Evolutionary conservation across 805 yeast species (phyloP).

Genomic region (Saturnispora kantuleensis): DNA sequence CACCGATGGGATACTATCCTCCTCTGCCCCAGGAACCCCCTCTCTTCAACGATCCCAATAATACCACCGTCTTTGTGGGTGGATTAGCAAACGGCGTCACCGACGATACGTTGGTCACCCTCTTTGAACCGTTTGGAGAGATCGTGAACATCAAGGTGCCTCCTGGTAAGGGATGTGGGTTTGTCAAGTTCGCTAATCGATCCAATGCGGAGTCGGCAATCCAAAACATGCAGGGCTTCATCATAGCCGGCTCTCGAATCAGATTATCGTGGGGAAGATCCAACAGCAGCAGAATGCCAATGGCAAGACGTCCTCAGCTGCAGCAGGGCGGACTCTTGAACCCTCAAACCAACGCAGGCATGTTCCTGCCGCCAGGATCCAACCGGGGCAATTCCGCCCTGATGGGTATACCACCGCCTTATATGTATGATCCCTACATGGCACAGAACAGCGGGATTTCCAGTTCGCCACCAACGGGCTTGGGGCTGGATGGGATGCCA

Average conservation of each 20-base stretch:
- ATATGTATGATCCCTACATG: constrained; percentile 27
- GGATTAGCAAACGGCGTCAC: constrained; percentile 57
- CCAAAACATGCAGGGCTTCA: constrained; percentile 68
- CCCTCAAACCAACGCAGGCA: constrained; percentile 15
- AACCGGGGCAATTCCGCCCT: constrained; percentile 11
- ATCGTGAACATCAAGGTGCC: constrained; percentile 66
- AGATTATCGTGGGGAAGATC: constrained; percentile 70
- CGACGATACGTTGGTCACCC: constrained; percentile 48
- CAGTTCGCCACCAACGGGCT: not conserved
- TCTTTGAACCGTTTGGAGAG: constrained; percentile 68
- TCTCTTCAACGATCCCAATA: constrained; percentile 45
- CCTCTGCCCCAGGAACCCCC: constrained; percentile 3
- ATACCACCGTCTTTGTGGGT: constrained; percentile 64
- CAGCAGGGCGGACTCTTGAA: constrained; percentile 12
- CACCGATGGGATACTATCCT: constrained; percentile 18
- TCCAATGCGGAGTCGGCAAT: constrained; percentile 74
- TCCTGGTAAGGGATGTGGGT: constrained; percentile 72
- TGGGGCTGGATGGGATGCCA: constrained; percentile 2
- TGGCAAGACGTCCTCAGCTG: constrained; percentile 7
- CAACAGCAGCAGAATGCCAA: constrained; percentile 16
- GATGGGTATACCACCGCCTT: constrained; percentile 22
- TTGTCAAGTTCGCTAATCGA: constrained; percentile 55
- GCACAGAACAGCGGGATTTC: constrained; percentile 7
- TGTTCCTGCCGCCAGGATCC: not conserved
- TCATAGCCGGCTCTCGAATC: constrained; percentile 64